Evolutionary conservation across 2,329 filamentous ascomycete species (phyloP).

Genomic region (Paraconiothyrium brasiliense): DNA sequence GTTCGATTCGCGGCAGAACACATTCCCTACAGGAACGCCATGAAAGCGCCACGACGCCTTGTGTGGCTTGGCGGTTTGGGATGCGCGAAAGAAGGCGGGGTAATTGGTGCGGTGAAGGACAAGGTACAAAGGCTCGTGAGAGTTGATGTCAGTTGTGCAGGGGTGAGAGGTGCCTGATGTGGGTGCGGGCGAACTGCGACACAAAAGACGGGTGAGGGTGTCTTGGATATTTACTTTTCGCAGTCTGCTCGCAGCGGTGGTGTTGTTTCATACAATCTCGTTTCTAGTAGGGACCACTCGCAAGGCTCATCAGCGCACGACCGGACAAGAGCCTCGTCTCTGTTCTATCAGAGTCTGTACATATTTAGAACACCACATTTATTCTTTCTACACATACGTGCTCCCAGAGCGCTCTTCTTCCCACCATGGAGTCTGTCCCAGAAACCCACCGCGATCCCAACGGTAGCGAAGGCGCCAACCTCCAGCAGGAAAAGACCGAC

Average conservation of each 20-base stretch:
- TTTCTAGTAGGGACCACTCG: not conserved
- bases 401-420: not conserved
- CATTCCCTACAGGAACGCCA: slow-evolving; percentile 19
- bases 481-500: slow-evolving; percentile 26
- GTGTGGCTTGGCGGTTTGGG: slow-evolving; percentile 12
- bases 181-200: not conserved
- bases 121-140: not conserved
- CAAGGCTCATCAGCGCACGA: not conserved
- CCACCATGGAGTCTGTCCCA: slow-evolving; percentile 28
- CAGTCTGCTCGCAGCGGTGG: not conserved
- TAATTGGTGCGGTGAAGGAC: not conserved
- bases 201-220: not conserved
- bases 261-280: not conserved
- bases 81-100: not conserved
- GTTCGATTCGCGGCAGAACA: slow-evolving; percentile 22
- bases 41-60: slow-evolving; percentile 13
- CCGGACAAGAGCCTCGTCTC: not conserved
- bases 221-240: slow-evolving; percentile 3
- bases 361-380: not conserved
- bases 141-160: slow-evolving; percentile 6
- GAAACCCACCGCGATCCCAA: slow-evolving; percentile 36
- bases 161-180: not conserved
- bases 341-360: not conserved
- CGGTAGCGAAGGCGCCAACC: slow-evolving; percentile 26
- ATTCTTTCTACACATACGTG: not conserved